These are phyloP conservation scores for Platanus orientalis DNA, from an alignment of 164 flowering plant species.

Conservation along the genomic window DNA sequence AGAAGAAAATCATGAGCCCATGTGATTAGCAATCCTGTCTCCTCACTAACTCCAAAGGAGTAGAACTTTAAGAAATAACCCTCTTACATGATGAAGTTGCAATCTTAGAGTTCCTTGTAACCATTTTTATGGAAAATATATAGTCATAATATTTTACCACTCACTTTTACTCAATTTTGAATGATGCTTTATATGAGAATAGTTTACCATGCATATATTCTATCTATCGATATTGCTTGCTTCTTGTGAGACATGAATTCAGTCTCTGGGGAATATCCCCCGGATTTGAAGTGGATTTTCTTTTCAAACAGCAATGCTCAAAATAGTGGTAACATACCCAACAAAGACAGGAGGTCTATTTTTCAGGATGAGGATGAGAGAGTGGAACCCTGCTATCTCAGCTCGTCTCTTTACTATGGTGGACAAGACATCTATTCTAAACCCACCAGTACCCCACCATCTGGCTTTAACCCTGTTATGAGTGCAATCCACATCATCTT, in stretches of 20 bases:
- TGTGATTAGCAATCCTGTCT: too few relatives aligned
- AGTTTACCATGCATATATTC: too few relatives aligned
- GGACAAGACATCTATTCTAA: slow-evolving; percentile 63
- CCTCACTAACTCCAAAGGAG: too few relatives aligned
- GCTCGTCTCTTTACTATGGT: slow-evolving; percentile 85
- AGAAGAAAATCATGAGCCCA: too few relatives aligned
- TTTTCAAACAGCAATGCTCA: slow-evolving; percentile 14
- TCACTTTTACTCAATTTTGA: too few relatives aligned
- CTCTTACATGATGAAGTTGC: too few relatives aligned
- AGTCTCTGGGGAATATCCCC: neutral
- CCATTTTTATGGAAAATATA: too few relatives aligned
- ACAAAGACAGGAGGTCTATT: slow-evolving; percentile 28
- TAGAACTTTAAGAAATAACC: too few relatives aligned
- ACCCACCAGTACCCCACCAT: slow-evolving; percentile 27
- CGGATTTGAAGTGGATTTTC: neutral
- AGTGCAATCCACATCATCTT: slow-evolving; percentile 32
- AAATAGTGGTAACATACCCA: slow-evolving; percentile 14
- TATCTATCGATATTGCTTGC: too few relatives aligned
- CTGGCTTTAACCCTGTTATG: slow-evolving; percentile 41
- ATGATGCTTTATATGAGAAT: too few relatives aligned
- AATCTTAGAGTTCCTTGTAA: too few relatives aligned
- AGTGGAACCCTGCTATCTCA: slow-evolving; percentile 53
- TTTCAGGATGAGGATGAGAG: slow-evolving; percentile 39
- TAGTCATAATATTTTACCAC: too few relatives aligned
- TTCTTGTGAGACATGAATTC: neutral